phyloP scores from a whole-genome alignment of 208 protist species.

The Wallacemonas sp. region DNA sequence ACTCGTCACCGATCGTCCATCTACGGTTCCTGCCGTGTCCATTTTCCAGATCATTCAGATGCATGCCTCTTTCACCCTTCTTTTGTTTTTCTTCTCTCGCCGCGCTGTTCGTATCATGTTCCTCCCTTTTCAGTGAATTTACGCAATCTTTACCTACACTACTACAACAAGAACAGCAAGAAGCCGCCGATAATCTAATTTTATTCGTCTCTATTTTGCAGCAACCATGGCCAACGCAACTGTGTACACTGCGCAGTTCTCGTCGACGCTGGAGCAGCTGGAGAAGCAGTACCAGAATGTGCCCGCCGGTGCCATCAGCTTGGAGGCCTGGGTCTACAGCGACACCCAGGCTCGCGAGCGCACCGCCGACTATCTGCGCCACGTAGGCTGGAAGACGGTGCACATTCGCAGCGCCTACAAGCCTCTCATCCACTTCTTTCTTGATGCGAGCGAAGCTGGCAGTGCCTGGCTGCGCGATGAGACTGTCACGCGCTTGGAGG shows the following conservation, averaged over 20 bases:
- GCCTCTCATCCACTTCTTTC: constrained; percentile 10
- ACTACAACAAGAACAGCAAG: too few species aligned
- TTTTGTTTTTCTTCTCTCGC: too few species aligned
- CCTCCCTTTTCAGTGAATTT: too few species aligned
- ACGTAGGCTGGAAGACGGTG: neutral
- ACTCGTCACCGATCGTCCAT: too few species aligned
- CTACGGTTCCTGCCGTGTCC: too few species aligned
- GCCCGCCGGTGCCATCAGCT: neutral
- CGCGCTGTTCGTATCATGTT: too few species aligned
- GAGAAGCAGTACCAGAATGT: neutral
- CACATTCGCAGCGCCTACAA: constrained; percentile 10
- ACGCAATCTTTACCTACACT: too few species aligned
- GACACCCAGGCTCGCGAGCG: neutral
- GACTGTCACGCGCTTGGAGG: neutral
- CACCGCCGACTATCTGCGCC: neutral
- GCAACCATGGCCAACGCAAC: neutral
- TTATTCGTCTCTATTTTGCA: neutral
- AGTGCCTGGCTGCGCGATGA: neutral
- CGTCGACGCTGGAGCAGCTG: neutral
- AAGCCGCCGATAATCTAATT: too few species aligned
- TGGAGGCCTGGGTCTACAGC: constrained; percentile 1
- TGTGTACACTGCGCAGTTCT: neutral
- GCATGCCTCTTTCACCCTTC: too few species aligned
- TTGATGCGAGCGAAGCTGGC: neutral
- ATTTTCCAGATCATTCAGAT: too few species aligned